Percentiles rank a stretch among this genome's conserved stretches.
phyloP scores from a whole-genome alignment of 2,329 filamentous ascomycete genomes.

The Aaosphaeria pasadenensis region DNA sequence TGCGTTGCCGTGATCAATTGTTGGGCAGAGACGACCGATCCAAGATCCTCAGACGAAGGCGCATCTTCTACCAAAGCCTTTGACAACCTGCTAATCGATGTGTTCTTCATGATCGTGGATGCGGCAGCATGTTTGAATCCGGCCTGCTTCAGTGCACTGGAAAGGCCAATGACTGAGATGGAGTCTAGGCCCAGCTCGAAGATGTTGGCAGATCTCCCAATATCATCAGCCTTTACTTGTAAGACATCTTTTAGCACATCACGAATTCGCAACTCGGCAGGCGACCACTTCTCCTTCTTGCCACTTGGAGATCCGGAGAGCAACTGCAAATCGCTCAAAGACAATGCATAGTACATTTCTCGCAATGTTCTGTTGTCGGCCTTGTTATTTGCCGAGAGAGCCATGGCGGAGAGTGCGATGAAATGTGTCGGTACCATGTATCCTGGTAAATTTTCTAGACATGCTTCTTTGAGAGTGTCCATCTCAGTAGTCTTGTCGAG shows the following conservation, averaged over 20 bases:
- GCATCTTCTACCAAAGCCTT: constrained; percentile 21
- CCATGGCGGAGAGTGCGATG: constrained; percentile 67
- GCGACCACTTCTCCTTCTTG: constrained; percentile 26
- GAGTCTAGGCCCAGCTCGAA: constrained; percentile 89
- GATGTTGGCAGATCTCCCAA: constrained; percentile 62
- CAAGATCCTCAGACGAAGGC: constrained; percentile 5
- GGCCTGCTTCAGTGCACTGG: constrained; percentile 59
- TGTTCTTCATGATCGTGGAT: constrained; percentile 63
- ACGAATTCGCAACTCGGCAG: constrained; percentile 49
- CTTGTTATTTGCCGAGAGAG: constrained; percentile 87
- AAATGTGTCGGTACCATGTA: constrained; percentile 94
- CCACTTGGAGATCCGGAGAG: constrained; percentile 34
- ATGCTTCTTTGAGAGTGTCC: constrained; percentile 50
- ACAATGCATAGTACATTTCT: constrained; percentile 61
- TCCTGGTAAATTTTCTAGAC: constrained; percentile 65
- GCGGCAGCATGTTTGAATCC: constrained; percentile 63
- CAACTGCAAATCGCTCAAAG: constrained; percentile 59
- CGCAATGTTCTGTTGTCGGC: constrained; percentile 71
- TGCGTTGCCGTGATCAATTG: constrained; percentile 63
- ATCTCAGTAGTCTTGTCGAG: constrained; percentile 16
- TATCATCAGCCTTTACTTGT: constrained; percentile 40
- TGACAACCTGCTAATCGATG: constrained; percentile 41
- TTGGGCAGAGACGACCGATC: constrained; percentile 47
- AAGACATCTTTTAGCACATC: constrained; percentile 55
- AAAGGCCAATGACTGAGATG: constrained; percentile 73